These are phyloP conservation scores for Artemisia annua DNA, from an alignment of 129 eudicot species.

Conservation along the genomic window DNA sequence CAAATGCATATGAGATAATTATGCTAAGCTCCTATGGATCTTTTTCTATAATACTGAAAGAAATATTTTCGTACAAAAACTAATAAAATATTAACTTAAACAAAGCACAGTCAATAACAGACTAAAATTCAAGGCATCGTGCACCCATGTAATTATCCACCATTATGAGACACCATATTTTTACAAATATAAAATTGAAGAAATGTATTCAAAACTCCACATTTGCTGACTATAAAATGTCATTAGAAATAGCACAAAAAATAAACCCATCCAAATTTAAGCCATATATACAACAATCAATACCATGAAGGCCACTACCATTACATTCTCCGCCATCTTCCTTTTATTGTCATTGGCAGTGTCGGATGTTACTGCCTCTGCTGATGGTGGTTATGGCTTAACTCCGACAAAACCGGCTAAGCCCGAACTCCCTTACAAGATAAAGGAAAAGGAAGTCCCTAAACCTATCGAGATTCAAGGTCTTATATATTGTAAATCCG, in stretches of 20 bases:
- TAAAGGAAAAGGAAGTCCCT: slow-evolving; percentile 13
- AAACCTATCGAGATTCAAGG: slow-evolving; percentile 46
- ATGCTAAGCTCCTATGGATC: not conserved
- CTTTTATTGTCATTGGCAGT: not conserved
- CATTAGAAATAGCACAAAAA: slow-evolving; percentile 12
- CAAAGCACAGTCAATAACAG: not conserved
- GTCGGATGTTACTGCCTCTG: not conserved
- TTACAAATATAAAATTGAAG: not conserved
- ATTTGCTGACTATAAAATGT: slow-evolving; percentile 24
- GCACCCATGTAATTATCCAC: slow-evolving; percentile 32
- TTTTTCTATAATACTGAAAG: not conserved
- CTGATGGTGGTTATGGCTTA: slow-evolving; percentile 18
- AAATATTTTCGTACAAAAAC: not conserved
- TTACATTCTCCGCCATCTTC: slow-evolving; percentile 18
- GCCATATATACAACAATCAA: not conserved
- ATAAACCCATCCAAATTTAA: slow-evolving; percentile 2
- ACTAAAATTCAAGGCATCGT: slow-evolving; percentile 20
- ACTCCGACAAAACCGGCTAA: slow-evolving; percentile 12
- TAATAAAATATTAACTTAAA: not conserved
- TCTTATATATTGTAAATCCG: slow-evolving; percentile 51
- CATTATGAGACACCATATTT: slow-evolving; percentile 1
- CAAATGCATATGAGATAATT: too few relatives aligned
- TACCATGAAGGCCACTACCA: slow-evolving; percentile 26
- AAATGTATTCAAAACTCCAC: not conserved
- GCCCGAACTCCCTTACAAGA: slow-evolving; percentile 13